Evolutionary conservation across 23 red algal species (phyloP).

Genomic region (Agarophyton chilense): DNA sequence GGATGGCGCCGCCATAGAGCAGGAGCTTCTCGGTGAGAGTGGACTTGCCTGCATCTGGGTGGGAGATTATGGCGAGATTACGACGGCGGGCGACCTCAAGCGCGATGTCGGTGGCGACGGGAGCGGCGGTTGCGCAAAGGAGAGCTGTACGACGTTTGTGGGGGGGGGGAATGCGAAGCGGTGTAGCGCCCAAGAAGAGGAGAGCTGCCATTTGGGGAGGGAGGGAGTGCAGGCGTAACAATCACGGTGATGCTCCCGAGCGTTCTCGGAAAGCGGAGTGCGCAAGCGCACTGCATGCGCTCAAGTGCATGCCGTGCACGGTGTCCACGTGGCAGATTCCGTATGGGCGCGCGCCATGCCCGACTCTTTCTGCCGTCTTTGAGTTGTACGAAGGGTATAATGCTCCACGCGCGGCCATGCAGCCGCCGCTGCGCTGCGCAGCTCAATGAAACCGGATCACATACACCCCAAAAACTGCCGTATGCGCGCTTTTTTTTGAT

Average conservation of each 20-base stretch:
- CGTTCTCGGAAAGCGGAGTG: not conserved
- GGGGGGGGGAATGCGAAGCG: not conserved
- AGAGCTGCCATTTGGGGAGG: not conserved
- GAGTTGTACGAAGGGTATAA: too few relatives aligned
- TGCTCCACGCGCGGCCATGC: too few relatives aligned
- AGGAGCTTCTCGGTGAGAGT: conserved; percentile 88
- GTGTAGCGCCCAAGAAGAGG: not conserved
- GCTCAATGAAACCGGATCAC: not conserved
- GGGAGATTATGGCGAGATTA: conserved; percentile 92
- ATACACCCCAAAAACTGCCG: not conserved
- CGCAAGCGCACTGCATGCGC: not conserved
- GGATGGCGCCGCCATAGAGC: conserved; percentile 85
- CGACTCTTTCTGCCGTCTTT: not conserved
- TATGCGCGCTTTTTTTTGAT: not conserved
- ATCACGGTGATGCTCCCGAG: not conserved
- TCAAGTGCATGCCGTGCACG: not conserved
- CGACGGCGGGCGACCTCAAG: conserved; percentile 67
- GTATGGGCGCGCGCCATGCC: not conserved
- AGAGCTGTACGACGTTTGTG: not conserved
- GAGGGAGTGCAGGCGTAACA: too few relatives aligned
- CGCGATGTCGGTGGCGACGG: not conserved
- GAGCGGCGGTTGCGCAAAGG: conserved; percentile 6
- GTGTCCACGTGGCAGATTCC: conserved; percentile 19
- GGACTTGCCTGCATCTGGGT: conserved; percentile 88
- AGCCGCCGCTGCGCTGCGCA: too few relatives aligned